Evolutionary conservation across 495 filamentous ascomycete genomes (phyloP).

Genomic region (Aspergillus biplanus): DNA sequence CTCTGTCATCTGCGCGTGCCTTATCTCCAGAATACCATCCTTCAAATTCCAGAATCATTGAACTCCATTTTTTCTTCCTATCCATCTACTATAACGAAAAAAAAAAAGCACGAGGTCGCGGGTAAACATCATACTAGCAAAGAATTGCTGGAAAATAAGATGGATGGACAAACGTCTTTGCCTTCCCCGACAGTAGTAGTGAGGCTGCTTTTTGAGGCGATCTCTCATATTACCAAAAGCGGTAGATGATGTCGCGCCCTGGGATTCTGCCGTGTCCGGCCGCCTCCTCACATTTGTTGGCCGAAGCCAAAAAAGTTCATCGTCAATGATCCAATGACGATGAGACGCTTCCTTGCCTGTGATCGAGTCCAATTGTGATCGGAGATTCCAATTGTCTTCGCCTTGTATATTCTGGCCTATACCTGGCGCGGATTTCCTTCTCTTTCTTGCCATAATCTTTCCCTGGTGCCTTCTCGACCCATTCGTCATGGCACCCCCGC

Average conservation of each 20-base stretch:
- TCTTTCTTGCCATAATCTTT: slow-evolving; percentile 6
- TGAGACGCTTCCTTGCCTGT: slow-evolving; percentile 8
- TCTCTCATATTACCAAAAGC: slow-evolving; percentile 30
- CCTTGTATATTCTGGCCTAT: slow-evolving; percentile 2
- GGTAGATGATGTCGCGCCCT: slow-evolving; percentile 28
- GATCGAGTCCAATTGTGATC: slow-evolving; percentile 17
- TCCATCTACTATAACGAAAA: too few relatives aligned
- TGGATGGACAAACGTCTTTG: not conserved
- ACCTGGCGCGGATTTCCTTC: slow-evolving; percentile 10
- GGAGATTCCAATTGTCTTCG: slow-evolving; percentile 8
- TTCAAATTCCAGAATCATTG: too few relatives aligned
- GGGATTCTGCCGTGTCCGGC: slow-evolving; percentile 43
- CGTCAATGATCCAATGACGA: slow-evolving; percentile 7
- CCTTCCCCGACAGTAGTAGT: not conserved
- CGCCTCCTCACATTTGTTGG: slow-evolving; percentile 27
- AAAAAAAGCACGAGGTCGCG: too few relatives aligned
- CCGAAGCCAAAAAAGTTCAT: slow-evolving; percentile 30
- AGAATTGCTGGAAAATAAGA: not conserved
- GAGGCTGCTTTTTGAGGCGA: not conserved
- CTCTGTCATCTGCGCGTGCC: not conserved
- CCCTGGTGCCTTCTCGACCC: not conserved
- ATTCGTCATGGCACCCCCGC: slow-evolving; percentile 49
- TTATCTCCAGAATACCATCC: too few relatives aligned
- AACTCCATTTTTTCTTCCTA: too few relatives aligned
- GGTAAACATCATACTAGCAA: too few relatives aligned